Conservation (phyloP, 1,284 basidiomycete genomes). For the Pseudozyma sp. region DNA sequence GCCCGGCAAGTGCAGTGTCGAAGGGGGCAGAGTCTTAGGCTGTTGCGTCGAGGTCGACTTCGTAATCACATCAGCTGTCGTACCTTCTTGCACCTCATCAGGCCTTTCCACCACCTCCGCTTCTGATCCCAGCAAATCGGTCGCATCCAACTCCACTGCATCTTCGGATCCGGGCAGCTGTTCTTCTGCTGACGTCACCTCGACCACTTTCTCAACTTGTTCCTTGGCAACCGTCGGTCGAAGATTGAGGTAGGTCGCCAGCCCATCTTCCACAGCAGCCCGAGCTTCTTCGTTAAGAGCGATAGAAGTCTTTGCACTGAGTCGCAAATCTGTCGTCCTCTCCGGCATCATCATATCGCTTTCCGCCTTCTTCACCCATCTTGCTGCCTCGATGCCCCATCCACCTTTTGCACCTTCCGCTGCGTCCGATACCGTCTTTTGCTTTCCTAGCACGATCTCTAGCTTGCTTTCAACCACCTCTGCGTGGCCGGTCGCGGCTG, state of each 20-base stretch:
- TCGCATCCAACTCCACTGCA: background rate
- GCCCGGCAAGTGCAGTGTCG: conserved; percentile 5
- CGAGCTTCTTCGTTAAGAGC: conserved; percentile 3
- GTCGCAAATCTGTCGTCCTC: conserved; percentile 30
- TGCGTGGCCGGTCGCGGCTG: conserved; percentile 3
- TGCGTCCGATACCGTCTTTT: conserved; percentile 5
- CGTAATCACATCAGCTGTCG: too few species aligned
- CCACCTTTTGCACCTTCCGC: conserved; percentile 10
- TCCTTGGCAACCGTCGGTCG: background rate
- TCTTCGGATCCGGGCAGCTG: too few species aligned
- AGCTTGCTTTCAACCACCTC: conserved; percentile 13
- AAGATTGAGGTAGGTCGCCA: conserved; percentile 11
- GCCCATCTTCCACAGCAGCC: conserved; percentile 11
- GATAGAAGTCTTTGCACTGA: conserved; percentile 6
- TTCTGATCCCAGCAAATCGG: conserved; percentile 11
- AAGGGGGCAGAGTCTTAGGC: conserved; percentile 16
- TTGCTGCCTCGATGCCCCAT: conserved; percentile 11
- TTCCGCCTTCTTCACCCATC: conserved; percentile 25
- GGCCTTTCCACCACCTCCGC: conserved; percentile 19
- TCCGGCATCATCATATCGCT: conserved; percentile 35
- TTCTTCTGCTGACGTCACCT: background rate
- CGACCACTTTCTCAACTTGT: conserved; percentile 2
- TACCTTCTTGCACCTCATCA: too few species aligned
- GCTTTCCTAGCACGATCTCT: conserved; percentile 15
- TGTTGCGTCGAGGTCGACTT: background rate